These are phyloP conservation scores for Bryum argenteum DNA, from an alignment of 225 moss, liverwort and hornwort species.

Conservation along the genomic window DNA sequence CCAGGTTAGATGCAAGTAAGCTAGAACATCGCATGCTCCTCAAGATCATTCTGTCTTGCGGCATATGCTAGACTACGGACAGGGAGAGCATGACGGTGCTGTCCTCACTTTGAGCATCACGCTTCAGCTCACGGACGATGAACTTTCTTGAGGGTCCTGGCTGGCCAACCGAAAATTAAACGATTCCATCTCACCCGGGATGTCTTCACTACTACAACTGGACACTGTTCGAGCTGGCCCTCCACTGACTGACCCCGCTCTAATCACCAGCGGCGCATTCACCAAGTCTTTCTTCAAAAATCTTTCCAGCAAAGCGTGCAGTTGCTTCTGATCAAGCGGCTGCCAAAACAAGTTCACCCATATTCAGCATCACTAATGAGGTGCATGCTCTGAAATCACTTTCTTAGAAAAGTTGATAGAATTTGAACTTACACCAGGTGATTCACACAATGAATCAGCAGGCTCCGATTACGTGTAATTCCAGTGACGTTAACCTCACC, in stretches of 20 bases:
- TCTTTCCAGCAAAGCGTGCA: constrained; percentile 52
- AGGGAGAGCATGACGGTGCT: constrained; percentile 14
- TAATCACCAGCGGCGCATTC: constrained; percentile 30
- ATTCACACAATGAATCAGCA: background rate
- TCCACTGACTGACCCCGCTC: constrained; percentile 19
- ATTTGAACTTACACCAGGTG: too few species aligned
- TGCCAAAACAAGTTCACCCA: constrained; percentile 23
- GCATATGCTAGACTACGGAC: background rate
- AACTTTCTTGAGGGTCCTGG: background rate
- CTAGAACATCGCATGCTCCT: constrained; percentile 10
- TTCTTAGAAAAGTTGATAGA: too few species aligned
- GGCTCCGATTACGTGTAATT: background rate
- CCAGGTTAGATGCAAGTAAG: constrained; percentile 18
- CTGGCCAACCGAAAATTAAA: background rate
- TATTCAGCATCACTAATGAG: background rate
- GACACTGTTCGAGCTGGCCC: constrained; percentile 31
- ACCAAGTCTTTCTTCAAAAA: constrained; percentile 52
- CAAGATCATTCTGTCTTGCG: background rate
- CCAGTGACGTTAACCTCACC: background rate
- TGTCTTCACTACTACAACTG: constrained; percentile 23
- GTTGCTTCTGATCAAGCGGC: constrained; percentile 67
- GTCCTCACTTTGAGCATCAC: constrained; percentile 4
- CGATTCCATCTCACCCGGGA: background rate
- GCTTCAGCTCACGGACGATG: background rate
- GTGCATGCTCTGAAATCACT: background rate